Base-by-base conservation (phyloP, 179 eudicot genomes). In the Amaranthus tricolor region DNA sequence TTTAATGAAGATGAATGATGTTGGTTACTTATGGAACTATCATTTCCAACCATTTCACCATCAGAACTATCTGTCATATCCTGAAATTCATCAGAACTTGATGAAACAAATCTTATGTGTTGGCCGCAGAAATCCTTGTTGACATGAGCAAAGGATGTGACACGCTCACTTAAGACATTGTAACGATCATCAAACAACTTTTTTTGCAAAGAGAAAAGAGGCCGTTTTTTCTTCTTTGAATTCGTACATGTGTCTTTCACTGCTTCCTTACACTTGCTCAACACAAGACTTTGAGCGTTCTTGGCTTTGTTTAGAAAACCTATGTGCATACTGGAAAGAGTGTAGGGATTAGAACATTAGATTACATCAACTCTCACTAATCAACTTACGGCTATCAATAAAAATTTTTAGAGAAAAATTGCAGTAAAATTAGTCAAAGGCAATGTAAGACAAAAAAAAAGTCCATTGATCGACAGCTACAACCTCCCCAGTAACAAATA, bases 111-210 rank as follows among this genome's bases (percentile, higher is more conserved):
- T 66, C 83, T 83, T 78, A 75, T 66, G 81, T 94, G 96, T 69
- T 86, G 77, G 45, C 96, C 96, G 70, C 74, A 65, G 67, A 85
- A 85, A 47, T 83, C 86, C 68, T 72, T 78, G 82, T 76, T 79
- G 14, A 44, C 79, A 14, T 90, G 84, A 51, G 94, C 84, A 81
- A 92, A 88, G 58, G 90, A 83, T 48, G 86, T 82, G 68, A 89
- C 58, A 62, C 94, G 94, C 66, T 89, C 63, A 65, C 87, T 75
- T 58, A 91, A 83, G 40, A 58, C 67, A 79, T 81, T 77, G 72
- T 86, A 93, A 78, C 88, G 88, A 49, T 88, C 92, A 82, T 93
- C 92, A 74, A 91, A 70, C 76, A 84, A 80, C 78, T 89, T 82
- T 71, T 93, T 91, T 77, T 85, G 88, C 76, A 80, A 76, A 52